Conservation (phyloP, 176 grass and related monocot genomes). For the Poa annua region DNA sequence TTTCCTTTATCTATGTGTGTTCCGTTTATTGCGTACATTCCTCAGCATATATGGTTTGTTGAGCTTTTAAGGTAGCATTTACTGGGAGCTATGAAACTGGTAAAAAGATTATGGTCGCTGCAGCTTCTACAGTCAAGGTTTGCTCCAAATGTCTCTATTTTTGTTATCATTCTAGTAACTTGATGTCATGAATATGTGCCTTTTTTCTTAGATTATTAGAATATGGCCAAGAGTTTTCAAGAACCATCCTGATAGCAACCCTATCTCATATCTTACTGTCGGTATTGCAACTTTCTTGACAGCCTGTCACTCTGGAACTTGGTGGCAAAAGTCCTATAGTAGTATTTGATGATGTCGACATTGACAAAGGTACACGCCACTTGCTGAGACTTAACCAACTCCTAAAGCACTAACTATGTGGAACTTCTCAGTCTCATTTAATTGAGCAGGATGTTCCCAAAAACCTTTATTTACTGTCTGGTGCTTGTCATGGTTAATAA, state of each 20-base stretch:
- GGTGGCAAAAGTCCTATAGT: conserved; percentile 98
- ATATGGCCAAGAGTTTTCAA: background rate
- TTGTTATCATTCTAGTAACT: conserved; percentile 25
- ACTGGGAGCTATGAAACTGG: conserved; percentile 93
- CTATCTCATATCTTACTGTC: conserved; percentile 15
- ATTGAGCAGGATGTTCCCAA: background rate
- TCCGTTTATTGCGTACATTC: conserved; percentile 16
- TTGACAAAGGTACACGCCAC: conserved; percentile 78
- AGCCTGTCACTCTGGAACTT: conserved; percentile 98
- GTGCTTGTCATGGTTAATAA: conserved; percentile 4
- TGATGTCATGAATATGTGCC: background rate
- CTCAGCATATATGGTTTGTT: conserved; percentile 33
- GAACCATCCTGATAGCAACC: conserved; percentile 8
- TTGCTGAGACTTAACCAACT: conserved; percentile 17
- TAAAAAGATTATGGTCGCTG: conserved; percentile 88
- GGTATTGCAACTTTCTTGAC: conserved; percentile 46
- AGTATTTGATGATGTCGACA: conserved; percentile 97
- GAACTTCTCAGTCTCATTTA: background rate
- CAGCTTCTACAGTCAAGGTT: conserved; percentile 89
- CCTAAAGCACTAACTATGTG: background rate
- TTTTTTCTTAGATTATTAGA: background rate
- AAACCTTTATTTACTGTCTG: background rate
- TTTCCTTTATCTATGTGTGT: background rate
- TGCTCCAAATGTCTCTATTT: conserved; percentile 35
- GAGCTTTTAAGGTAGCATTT: conserved; percentile 82